Base-by-base conservation (phyloP, 2,329 filamentous ascomycete species). In the Monilinia fructigena region DNA sequence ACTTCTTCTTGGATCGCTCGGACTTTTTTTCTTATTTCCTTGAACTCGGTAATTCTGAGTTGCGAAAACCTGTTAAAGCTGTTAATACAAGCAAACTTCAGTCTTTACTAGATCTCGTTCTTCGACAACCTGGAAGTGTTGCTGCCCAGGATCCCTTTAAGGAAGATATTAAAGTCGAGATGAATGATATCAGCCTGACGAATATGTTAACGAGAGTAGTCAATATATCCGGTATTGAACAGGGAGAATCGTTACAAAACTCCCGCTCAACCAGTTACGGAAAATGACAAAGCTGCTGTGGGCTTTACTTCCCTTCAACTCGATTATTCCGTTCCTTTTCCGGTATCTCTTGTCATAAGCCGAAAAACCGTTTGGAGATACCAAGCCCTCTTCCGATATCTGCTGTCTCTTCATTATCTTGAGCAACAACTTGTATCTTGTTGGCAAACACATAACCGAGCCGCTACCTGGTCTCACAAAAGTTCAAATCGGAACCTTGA, bases 1-100 rank as follows among this genome's bases (percentile, higher is more conserved):
- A 99, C 80, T 99, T 98, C 82, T 99, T 99, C 82, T 88, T 99
- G 69, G 94, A 98, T 73, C 90, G 93, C 11, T 97, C 95, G 45
- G 95, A 99, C 77, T 99, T 97, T 81, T 98, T 99, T 78, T 93
- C 93, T 3, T 96, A 98, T 78, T 99, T 99, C 77, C 87, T 99
- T 68, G 95, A 99, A 76, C 87, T 99, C 26, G 89, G 92, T 65
- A 84, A 90, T 40, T 93, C 93, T 1, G 95, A 99, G 78, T 83
- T 99, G 67, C 90, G 92, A 74, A 97, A 97, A 76, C 89, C 91
- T 42, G 91, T 93, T 67, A 92, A 92, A 76, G 85, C 85, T 64
- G 93, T 98, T 78, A 99, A 98, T 75, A 91, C 91, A 65, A 88
- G 88, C 77, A 99, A 99, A 78, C 83, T 99, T 53, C 95, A 99